phyloP scores from a whole-genome alignment of 129 eudicot genomes.

The Chrysanthemum makinoi region DNA sequence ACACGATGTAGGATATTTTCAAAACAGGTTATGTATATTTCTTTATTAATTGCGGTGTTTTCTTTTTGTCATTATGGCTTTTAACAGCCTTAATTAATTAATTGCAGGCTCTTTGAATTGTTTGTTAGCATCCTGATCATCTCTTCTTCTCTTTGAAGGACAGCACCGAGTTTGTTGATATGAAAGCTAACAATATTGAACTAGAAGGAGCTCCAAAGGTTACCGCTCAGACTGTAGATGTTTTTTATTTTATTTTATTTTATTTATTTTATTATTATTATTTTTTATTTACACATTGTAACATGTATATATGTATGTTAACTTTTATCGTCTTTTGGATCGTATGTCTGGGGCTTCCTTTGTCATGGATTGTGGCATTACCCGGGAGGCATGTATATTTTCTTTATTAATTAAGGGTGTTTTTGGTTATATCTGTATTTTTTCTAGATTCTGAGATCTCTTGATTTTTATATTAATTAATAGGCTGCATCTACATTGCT shows the following conservation, averaged over 20 bases:
- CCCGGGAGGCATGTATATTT: constrained; percentile 72
- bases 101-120: constrained; percentile 83
- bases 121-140: constrained; percentile 86
- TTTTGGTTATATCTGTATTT: constrained; percentile 10
- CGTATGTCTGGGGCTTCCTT: constrained; percentile 91
- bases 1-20: constrained; percentile 99
- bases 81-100: constrained; percentile 1
- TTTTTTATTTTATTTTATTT: too few relatives aligned
- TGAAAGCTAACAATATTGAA: constrained; percentile 82
- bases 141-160: constrained; percentile 78
- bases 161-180: constrained; percentile 87
- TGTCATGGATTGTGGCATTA: constrained; percentile 87
- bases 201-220: constrained; percentile 91
- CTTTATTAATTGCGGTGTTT: background rate
- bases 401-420: constrained; percentile 4
- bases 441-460: constrained; percentile 13
- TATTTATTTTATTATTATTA: too few relatives aligned
- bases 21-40: constrained; percentile 61
- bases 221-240: background rate
- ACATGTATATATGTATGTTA: constrained; percentile 3
- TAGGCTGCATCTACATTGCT: constrained; percentile 79
- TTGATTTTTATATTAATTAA: constrained; percentile 2
- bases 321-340: constrained; percentile 36
- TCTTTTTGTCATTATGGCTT: background rate
- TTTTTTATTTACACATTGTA: constrained; percentile 2